Evolutionary conservation across 2,329 filamentous ascomycete species (phyloP), one percentile per base, ranked within the genome.

Genomic region (Cladophialophora bantiana): DNA sequence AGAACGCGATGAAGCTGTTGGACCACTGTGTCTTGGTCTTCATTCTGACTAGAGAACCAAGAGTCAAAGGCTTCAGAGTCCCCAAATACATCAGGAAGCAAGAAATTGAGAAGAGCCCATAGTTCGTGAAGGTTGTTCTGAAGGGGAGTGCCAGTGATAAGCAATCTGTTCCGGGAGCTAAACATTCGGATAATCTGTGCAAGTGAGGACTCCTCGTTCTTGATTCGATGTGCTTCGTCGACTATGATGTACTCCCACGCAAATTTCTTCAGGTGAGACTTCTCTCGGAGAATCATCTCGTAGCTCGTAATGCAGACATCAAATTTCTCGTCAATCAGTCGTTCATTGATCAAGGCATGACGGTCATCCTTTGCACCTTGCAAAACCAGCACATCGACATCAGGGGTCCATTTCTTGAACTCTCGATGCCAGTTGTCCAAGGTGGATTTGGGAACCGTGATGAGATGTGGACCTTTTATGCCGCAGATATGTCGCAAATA

Each of bases 161-260:
- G 85, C 36, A 99, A 85, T 59, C 95, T 90, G 77, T 98, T 98
- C 76, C 95, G 88, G 4, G 95, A 99, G 80, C 94, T 92, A 84
- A 99, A 99, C 61, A 97, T 83, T 72, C 95, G 92, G 71, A 99
- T 97, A 72, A 98, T 96, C 76, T 98, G 94, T 2, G 95, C 94
- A 2, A 99, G 85, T 0, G 95, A 97, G 0, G 95, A 99, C 78
- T 98, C 93, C 77, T 99, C 95, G 79, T 99, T 99, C 84, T 99
- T 99, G 86, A 99, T 99, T 68, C 95, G 93, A 79, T 99, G 95
- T 1, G 95, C 90, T 81, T 99, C 95, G 75, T 99, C 95, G 71
- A 99, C 97, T 73, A 99, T 97, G 79, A 99, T 99, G 80, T 99
- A 99, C 78, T 99, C 94, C 95, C 95, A 99, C 0, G 95, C 94